Percentiles rank a stretch among this genome's conserved stretches.
These are phyloP conservation scores for Verticillium nubilum DNA, from an alignment of 2,329 filamentous ascomycete genomes.

Conservation along the genomic window DNA sequence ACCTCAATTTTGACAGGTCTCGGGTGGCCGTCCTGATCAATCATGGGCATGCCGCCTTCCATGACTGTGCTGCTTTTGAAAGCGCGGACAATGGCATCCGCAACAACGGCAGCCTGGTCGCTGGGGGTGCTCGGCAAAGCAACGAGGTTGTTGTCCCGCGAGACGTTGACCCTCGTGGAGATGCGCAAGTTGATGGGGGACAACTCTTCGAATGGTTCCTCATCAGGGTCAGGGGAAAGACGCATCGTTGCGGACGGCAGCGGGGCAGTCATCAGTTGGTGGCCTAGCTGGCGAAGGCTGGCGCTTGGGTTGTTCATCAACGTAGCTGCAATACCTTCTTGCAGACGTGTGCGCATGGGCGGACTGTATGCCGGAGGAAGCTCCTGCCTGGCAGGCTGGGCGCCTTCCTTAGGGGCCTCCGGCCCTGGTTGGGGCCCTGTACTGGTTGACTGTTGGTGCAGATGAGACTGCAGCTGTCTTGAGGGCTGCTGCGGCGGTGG, in stretches of 20 bases:
- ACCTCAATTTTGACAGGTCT: slow-evolving; percentile 37
- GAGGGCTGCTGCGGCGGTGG: background rate
- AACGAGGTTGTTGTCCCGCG: slow-evolving; percentile 43
- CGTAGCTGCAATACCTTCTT: slow-evolving; percentile 56
- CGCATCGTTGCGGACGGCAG: background rate
- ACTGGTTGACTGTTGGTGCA: background rate
- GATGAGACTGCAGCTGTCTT: background rate
- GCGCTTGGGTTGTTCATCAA: background rate
- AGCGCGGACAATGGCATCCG: slow-evolving; percentile 36
- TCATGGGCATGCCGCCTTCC: slow-evolving; percentile 36
- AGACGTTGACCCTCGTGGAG: slow-evolving; percentile 40
- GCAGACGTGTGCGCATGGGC: slow-evolving; percentile 42
- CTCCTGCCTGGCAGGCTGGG: background rate
- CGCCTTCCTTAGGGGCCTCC: slow-evolving; percentile 1
- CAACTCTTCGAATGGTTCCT: slow-evolving; percentile 13
- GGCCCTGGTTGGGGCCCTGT: background rate
- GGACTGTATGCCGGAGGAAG: slow-evolving; percentile 13
- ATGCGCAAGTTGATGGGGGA: slow-evolving; percentile 41
- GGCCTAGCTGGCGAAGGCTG: background rate
- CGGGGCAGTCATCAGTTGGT: background rate
- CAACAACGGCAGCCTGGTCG: slow-evolving; percentile 34
- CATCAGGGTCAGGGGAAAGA: background rate
- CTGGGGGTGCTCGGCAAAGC: slow-evolving; percentile 33
- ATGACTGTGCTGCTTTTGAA: slow-evolving; percentile 35
- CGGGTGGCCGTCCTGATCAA: slow-evolving; percentile 36